Evolutionary conservation across 1,284 basidiomycete genomes (phyloP), one percentile per base, ranked within the genome.

Genomic region (Sporisorium sorghi): DNA sequence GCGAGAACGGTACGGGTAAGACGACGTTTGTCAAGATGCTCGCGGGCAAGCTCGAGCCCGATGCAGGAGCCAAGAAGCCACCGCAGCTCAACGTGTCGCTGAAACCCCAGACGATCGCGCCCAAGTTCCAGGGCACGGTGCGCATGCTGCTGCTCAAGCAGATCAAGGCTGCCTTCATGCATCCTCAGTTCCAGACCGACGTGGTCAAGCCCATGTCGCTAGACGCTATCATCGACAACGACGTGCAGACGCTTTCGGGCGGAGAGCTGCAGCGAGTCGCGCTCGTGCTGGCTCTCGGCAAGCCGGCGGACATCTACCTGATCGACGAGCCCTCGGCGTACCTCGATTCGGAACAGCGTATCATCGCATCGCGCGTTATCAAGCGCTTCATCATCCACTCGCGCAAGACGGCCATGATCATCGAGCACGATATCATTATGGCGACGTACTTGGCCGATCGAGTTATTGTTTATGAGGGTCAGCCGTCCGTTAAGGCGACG

Each of bases 1-100:
- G 83, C 50, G 83, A 84, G 60, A 84, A 84, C 59, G 83, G 83
- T 56, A 84, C 83, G 23, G 83, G 83, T 28, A 84, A 84, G 75
- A 84, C 83, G 33, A 84, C 83, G 12, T 84, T 84, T 42, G 83
- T 84, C 63, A 83, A 84, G 72, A 84, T 84, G 83, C 70, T 84
- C 15, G 83, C 83, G 0, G 83, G 83, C 65, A 83, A 83, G 69
- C 67, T 84, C 30, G 78, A 80, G 50, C 82, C 83, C 3, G 83
- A 84, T 60, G 58, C 66, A 14, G 80, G 80, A 24, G 67, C 65
- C 30, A 74, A 78, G 55, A 79, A 78, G 74, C 78, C 80, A 19
- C 83, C 83, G 26, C 79, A 81, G 58, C 73, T 84, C 52, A 84
- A 83, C 40, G 82, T 84, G 2, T 83, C 82, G 30, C 50, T 84